Conservation (phyloP, 352 stramenopile genomes). For the Phytophthora palmivora region DNA sequence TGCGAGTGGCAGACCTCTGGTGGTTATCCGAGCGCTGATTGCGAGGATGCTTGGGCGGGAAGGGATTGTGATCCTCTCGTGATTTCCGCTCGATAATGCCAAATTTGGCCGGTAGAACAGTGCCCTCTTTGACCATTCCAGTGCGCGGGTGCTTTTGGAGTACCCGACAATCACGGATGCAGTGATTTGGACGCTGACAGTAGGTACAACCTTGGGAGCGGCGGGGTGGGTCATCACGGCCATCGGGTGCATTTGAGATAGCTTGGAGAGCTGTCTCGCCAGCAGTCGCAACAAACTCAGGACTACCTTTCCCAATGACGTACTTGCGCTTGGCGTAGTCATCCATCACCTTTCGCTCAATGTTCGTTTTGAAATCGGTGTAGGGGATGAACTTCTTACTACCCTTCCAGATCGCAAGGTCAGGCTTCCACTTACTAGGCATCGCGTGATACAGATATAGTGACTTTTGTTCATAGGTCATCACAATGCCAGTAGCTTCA, state of each 20-base stretch:
- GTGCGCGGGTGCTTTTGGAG: constrained; percentile 18
- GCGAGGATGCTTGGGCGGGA: too few relatives aligned
- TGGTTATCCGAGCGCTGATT: too few relatives aligned
- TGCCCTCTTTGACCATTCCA: constrained; percentile 20
- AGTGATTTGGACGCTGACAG: constrained; percentile 7
- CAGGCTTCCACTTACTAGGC: constrained; percentile 14
- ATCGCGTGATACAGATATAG: constrained; percentile 17
- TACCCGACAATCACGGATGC: constrained; percentile 15
- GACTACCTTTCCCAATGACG: constrained; percentile 8
- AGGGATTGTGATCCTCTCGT: too few relatives aligned
- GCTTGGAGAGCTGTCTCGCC: constrained; percentile 4
- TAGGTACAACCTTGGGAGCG: background rate
- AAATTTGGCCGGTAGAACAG: constrained; percentile 19
- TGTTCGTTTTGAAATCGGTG: too few relatives aligned
- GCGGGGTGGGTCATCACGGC: background rate
- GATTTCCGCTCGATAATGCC: constrained; percentile 2
- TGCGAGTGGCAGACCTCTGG: too few relatives aligned
- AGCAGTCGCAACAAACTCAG: background rate
- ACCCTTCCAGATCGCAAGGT: constrained; percentile 2
- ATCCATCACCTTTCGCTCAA: too few relatives aligned
- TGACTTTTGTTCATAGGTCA: constrained; percentile 21
- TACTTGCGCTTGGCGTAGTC: too few relatives aligned
- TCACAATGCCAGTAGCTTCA: constrained; percentile 4
- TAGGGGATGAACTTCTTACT: too few relatives aligned
- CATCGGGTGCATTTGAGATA: background rate